Percentiles rank a stretch among this genome's conserved stretches.
Evolutionary conservation across 2,329 filamentous ascomycete genomes (phyloP).

Genomic region (Xylariaceae sp.): DNA sequence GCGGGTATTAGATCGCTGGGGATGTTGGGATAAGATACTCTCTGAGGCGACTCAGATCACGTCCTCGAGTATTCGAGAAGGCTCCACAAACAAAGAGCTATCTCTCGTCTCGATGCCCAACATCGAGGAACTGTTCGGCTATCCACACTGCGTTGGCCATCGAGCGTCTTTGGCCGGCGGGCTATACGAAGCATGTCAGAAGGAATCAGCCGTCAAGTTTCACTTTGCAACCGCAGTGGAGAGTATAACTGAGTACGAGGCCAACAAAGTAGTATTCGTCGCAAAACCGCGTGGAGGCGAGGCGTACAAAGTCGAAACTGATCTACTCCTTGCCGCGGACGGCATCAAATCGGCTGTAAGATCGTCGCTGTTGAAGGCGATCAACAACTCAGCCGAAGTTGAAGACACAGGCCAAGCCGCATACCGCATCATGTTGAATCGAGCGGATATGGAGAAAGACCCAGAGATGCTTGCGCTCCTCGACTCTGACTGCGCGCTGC

Average conservation of each 20-base stretch:
- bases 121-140: slow-evolving; percentile 64
- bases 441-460: slow-evolving; percentile 63
- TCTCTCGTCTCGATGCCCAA: slow-evolving; percentile 66
- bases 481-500: slow-evolving; percentile 62
- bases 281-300: slow-evolving; percentile 54
- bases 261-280: slow-evolving; percentile 52
- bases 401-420: slow-evolving; percentile 71
- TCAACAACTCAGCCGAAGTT: slow-evolving; percentile 51
- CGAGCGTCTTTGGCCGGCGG: slow-evolving; percentile 66
- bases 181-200: slow-evolving; percentile 67
- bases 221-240: slow-evolving; percentile 58
- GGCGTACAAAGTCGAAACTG: slow-evolving; percentile 49
- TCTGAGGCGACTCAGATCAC: slow-evolving; percentile 67
- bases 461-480: slow-evolving; percentile 65
- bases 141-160: slow-evolving; percentile 77
- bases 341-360: slow-evolving; percentile 52
- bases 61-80: slow-evolving; percentile 72
- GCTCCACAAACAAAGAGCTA: slow-evolving; percentile 64
- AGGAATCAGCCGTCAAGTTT: slow-evolving; percentile 61
- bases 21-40: slow-evolving; percentile 63
- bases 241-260: slow-evolving; percentile 54
- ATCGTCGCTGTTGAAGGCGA: slow-evolving; percentile 49
- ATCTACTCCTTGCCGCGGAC: slow-evolving; percentile 51
- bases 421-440: slow-evolving; percentile 73
- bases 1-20: slow-evolving; percentile 67